A percentile compares a stretch with the other conserved stretches of the same genome.
These are phyloP conservation scores for Zopfia rhizophila DNA, from an alignment of 2,329 filamentous ascomycete genomes.

Conservation along the genomic window DNA sequence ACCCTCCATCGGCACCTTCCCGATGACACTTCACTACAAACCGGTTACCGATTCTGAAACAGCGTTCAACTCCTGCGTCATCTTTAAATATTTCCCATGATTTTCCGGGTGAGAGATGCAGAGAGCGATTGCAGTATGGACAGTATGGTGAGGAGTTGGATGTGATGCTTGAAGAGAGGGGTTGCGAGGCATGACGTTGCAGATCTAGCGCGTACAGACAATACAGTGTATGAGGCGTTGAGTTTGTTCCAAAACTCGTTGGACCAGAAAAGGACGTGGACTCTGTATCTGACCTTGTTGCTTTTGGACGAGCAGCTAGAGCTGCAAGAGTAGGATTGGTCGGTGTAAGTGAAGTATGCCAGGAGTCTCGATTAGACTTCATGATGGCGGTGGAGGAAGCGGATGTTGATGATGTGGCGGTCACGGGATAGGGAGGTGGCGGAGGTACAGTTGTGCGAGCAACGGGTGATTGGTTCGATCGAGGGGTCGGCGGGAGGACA, in stretches of 20 bases:
- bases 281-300: conserved; percentile 31
- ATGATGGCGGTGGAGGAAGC: conserved; percentile 35
- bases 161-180: conserved; percentile 37
- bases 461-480: conserved; percentile 26
- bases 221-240: conserved; percentile 32
- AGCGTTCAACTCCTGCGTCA: conserved; percentile 42
- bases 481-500: conserved; percentile 24
- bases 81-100: conserved; percentile 49
- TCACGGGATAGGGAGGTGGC: conserved; percentile 1
- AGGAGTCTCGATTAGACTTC: conserved; percentile 28
- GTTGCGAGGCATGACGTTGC: conserved; percentile 38
- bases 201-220: conserved; percentile 46
- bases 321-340: conserved; percentile 39
- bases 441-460: no score
- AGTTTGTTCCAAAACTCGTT: conserved; percentile 31
- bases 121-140: conserved; percentile 39
- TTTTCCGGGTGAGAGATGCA: conserved; percentile 46
- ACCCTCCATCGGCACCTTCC: conserved; percentile 43
- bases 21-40: conserved; percentile 51
- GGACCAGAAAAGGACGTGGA: conserved; percentile 36
- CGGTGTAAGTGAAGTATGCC: conserved; percentile 14
- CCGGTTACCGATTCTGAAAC: conserved; percentile 46
- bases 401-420: conserved; percentile 18
- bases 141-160: conserved; percentile 38
- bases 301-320: conserved; percentile 28